Base-by-base conservation (phyloP, 2,329 filamentous ascomycete genomes). In the Aspergillus sp. region DNA sequence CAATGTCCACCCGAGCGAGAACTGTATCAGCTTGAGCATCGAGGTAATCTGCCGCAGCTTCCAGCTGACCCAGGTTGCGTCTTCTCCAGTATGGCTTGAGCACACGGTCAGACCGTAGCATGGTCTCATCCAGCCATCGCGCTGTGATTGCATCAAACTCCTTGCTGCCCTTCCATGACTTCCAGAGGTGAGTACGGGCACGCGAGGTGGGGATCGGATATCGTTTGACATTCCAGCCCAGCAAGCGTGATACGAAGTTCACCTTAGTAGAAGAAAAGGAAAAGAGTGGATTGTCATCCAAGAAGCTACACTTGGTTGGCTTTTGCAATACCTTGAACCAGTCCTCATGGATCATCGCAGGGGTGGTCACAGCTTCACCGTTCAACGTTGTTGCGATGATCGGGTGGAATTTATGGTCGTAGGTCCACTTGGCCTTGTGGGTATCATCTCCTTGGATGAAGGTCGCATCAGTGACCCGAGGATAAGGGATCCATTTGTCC, bases 401-500 rank as follows among this genome's bases (percentile, higher is more conserved):
- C 3, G 79, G 78, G 61, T 81, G 77, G 61, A 79, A 79, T 64
- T 80, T 80, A 66, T 81, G 79, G 62, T 81, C 78, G 54, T 81
- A 81, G 5, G 73, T 68, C 77, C 78, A 81, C 66, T 76, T 77
- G 56, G 79, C 80, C 65, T 83, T 78, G 58, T 81, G 83, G 1
- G 82, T 77, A 60, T 84, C 78, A 6, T 78, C 70, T 5, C 76
- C 80, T 63, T 83, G 78, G 3, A 82, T 78, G 61, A 84, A 84
- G 0, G 78, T 83, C 2, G 82, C 82, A 67, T 83, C 78, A 3
- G 79, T 82, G 2, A 84, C 80, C 36, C 81, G 80, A 7, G 82
- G 78, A 60, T 82, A 80, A 2, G 83, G 82, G 49, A 84, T 83
- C 81, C 82, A 84, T 57, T 78, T 76, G 50, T 84, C 80, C 59